Conservation (phyloP, 257 asterid genomes). For the Gynochthodes officinalis region DNA sequence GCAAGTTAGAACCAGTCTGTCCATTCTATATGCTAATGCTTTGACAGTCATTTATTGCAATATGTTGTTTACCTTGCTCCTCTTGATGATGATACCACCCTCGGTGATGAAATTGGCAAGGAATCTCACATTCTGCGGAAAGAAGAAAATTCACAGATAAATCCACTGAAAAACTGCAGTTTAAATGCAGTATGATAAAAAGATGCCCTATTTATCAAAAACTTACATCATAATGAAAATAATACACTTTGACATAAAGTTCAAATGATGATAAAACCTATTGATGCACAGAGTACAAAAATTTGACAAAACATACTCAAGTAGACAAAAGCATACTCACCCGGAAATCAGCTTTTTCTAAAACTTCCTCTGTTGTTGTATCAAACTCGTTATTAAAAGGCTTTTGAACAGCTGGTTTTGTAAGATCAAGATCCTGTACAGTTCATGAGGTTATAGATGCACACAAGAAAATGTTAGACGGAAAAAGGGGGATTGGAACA, state of each 20-base stretch:
- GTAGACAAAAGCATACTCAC: conserved; percentile 35
- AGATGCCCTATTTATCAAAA: neutral
- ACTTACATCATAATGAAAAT: neutral
- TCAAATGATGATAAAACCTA: neutral
- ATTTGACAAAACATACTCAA: conserved; percentile 6
- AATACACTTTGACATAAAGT: neutral
- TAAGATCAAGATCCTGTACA: conserved; percentile 81
- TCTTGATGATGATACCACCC: conserved; percentile 76
- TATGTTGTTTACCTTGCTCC: conserved; percentile 65
- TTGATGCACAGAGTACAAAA: neutral
- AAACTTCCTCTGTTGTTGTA: conserved; percentile 78
- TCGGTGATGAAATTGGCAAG: conserved; percentile 86
- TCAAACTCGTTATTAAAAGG: conserved; percentile 51
- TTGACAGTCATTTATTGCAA: neutral
- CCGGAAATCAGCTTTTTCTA: conserved; percentile 93
- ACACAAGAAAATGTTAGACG: conserved; percentile 18
- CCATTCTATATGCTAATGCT: neutral
- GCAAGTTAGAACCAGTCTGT: neutral
- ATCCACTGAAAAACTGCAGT: neutral
- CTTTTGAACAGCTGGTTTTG: conserved; percentile 60
- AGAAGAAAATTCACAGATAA: conserved; percentile 8
- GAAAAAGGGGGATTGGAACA: neutral
- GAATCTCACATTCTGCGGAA: conserved; percentile 75
- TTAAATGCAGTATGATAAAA: neutral
- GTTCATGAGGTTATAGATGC: conserved; percentile 17